Base-by-base conservation (phyloP, 2,329 filamentous ascomycete species). In the Monosporascus sp. region DNA sequence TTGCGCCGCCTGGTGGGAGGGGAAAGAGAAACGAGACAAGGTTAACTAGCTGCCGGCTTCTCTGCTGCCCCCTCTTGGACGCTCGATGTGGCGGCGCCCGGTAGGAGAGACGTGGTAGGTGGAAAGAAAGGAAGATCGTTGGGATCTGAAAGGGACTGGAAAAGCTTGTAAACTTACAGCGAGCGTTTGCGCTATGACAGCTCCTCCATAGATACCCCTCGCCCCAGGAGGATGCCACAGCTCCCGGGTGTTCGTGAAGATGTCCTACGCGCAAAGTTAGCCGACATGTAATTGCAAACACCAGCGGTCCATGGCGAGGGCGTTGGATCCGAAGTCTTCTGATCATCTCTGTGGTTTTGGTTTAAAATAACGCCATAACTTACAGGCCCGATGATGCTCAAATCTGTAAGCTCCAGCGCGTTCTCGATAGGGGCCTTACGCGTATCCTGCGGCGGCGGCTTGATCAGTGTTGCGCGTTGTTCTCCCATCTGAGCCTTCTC, bases 181-280 rank as follows among this genome's bases (percentile, higher is more conserved):
- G 38, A 69, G 57, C 7, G 67, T 69, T 78, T 97, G 93, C 48
- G 93, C 92, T 62, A 99, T 97, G 38, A 95, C 91, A 53, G 89
- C 86, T 60, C 92, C 92, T 68, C 94, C 94, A 66, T 91, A 99
- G 72, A 99, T 91, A 56, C 94, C 94, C 51, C 94, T 85, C 3
- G 94, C 94, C 20, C 91, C 91, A 0, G 89, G 87, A 0, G 94
- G 94, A 63, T 95, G 92, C 92, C 92, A 97, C 57, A 94, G 80
- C 22, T 88, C 88, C 38, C 91, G 88, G 2, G 91, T 89, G 70
- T 99, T 99, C 52, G 94, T 97, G 77, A 94, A 99, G 62, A 97
- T 86, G 69, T 96, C 88, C 86, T 90, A 49, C 31, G 31, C 31
- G 11, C 31, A 35, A 14, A 35, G 11, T 35, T 14, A 35, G 31